These are phyloP conservation scores for Umbellularia californica DNA, from an alignment of 164 flowering plant species.

Conservation along the genomic window DNA sequence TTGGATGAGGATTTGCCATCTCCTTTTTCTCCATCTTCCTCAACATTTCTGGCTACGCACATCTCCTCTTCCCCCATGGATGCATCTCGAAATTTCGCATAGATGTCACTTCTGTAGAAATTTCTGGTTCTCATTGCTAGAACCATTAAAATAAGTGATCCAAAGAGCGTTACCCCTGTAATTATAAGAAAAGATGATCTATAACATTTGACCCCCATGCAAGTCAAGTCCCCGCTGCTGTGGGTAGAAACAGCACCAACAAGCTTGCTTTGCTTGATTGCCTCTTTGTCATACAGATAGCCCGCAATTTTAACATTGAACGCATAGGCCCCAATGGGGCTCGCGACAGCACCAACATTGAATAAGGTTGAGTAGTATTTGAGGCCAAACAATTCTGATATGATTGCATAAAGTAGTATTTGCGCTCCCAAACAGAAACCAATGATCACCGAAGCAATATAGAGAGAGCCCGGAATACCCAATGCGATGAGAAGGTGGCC, in stretches of 20 bases:
- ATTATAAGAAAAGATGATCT: constrained; percentile 37
- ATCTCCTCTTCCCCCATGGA: background rate
- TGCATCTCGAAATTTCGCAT: constrained; percentile 13
- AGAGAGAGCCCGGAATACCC: constrained; percentile 37
- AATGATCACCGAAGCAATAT: constrained; percentile 46
- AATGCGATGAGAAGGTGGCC: constrained; percentile 61
- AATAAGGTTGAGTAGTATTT: constrained; percentile 60
- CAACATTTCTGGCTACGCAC: background rate
- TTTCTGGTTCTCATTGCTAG: constrained; percentile 42
- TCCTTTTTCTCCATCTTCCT: background rate
- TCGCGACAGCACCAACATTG: constrained; percentile 48
- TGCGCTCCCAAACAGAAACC: constrained; percentile 64
- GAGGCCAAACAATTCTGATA: constrained; percentile 64
- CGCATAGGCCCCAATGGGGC: constrained; percentile 56
- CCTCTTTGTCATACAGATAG: constrained; percentile 46
- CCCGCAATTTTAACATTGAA: constrained; percentile 54
- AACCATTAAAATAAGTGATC: constrained; percentile 41
- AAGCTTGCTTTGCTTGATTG: constrained; percentile 34
- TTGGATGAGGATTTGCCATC: background rate
- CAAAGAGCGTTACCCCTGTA: constrained; percentile 38
- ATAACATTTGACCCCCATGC: constrained; percentile 44
- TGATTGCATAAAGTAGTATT: constrained; percentile 45
- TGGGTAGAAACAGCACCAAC: constrained; percentile 7
- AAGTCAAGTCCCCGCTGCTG: background rate
- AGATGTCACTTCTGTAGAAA: constrained; percentile 58